These are phyloP conservation scores for Glonium stellatum DNA, from an alignment of 495 filamentous ascomycete species.

Conservation along the genomic window DNA sequence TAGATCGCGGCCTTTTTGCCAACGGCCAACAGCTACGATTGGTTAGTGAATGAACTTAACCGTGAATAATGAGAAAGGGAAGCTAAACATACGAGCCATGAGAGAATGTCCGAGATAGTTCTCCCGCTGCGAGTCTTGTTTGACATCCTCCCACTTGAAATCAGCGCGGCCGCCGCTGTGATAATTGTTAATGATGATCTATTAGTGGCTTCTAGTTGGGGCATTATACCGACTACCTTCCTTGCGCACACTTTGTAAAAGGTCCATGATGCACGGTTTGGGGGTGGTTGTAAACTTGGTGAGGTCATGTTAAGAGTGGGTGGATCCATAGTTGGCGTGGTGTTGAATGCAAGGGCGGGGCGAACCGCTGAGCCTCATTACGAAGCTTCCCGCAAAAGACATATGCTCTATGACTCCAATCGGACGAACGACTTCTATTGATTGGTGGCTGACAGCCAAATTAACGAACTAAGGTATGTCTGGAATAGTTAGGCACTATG, in stretches of 20 bases:
- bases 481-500: too few species aligned
- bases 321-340: not conserved
- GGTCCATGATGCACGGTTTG: slow-evolving; percentile 61
- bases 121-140: slow-evolving; percentile 77
- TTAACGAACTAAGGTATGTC: too few species aligned
- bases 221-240: slow-evolving; percentile 65
- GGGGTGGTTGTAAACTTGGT: not conserved
- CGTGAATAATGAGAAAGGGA: not conserved
- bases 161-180: slow-evolving; percentile 78
- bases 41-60: slow-evolving; percentile 2
- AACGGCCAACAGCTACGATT: slow-evolving; percentile 70
- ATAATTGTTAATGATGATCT: slow-evolving; percentile 13
- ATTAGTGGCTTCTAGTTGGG: not conserved
- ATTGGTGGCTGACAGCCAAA: too few species aligned
- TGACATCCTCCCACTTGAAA: slow-evolving; percentile 95
- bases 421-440: not conserved
- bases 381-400: too few species aligned
- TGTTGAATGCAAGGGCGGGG: slow-evolving; percentile 1
- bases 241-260: slow-evolving; percentile 87
- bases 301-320: slow-evolving; percentile 7
- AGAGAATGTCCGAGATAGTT: slow-evolving; percentile 96
- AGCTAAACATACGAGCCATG: slow-evolving; percentile 56
- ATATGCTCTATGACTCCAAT: not conserved
- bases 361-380: slow-evolving; percentile 1
- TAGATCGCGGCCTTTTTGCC: slow-evolving; percentile 85